Evolutionary conservation across 805 yeast species (phyloP).

Genomic region (Zygoascus flipseniorum): DNA sequence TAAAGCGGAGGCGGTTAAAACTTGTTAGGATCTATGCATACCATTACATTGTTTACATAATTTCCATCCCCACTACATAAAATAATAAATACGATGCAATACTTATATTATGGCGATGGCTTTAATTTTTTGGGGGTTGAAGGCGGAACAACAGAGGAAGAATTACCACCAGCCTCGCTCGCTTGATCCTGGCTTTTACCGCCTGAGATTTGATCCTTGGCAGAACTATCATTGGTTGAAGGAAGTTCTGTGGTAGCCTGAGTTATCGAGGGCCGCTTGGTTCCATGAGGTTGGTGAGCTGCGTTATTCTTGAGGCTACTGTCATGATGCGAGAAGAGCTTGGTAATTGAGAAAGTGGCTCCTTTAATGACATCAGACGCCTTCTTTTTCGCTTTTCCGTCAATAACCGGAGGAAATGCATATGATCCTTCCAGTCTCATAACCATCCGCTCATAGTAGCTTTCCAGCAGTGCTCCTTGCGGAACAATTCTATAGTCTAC

Average conservation of each 20-base stretch:
- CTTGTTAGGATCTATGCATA: background rate
- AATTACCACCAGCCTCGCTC: background rate
- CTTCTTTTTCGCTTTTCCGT: conserved; percentile 1
- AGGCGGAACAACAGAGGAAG: background rate
- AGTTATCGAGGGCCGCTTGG: background rate
- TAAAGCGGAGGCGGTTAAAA: no score
- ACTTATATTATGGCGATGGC: background rate
- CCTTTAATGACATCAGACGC: background rate
- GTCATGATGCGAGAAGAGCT: background rate
- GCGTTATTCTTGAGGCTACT: background rate
- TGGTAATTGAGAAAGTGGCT: background rate
- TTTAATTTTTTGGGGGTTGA: background rate
- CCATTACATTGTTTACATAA: background rate
- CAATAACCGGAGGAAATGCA: conserved; percentile 8
- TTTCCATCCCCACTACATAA: background rate
- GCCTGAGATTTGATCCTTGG: no score
- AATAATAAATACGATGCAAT: background rate
- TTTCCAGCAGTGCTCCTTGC: conserved; percentile 21
- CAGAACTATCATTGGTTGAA: background rate
- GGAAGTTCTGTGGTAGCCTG: background rate
- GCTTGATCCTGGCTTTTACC: no score
- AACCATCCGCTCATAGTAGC: conserved; percentile 29
- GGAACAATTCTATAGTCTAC: conserved; percentile 77
- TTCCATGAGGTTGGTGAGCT: background rate
- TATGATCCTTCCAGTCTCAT: conserved; percentile 20